Base-by-base conservation (phyloP, 768 basidiomycete species). In the Suillus discolor region DNA sequence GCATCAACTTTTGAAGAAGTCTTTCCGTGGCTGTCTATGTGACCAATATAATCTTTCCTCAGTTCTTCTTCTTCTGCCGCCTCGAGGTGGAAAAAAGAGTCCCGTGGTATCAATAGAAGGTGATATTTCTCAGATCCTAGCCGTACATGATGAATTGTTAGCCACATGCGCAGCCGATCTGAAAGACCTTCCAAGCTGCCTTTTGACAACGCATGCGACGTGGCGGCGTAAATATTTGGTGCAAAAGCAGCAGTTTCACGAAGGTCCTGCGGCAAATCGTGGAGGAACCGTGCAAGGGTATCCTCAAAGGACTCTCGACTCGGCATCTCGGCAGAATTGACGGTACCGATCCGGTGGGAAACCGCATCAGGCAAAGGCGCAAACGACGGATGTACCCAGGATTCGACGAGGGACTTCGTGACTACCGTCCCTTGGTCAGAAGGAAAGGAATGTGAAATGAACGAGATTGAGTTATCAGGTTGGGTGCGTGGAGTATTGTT, bases 311-410 rank as follows among this genome's bases (percentile, higher is more conserved):
- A 78, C 31, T 78, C 77, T 44, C 87, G 81, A 54, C 77, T 79
- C 5, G 90, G 89, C 83, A 90, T 86, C 70, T 89, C 88, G 47
- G 82, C 79, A 25, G 83, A 80, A 70, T 83, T 84, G 53, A 87
- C 79, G 31, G 78, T 79, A 57, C 74, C 76, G 71, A 96, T 82
- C 70, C 85, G 75, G 73, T 89, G 77, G 68, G 84, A 70, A 65
- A 92, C 80, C 67, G 77, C 73, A 57, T 85, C 79, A 4, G 89
- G 89, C 60, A 91, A 84, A 2, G 88, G 84, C 31, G 84, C 80
- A 70, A 90, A 90, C 12, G 82, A 75, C 4, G 83, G 80, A 68
- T 89, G 83, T 57, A 69, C 73, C 90, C 90, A 91, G 5, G 87
- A 85, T 68, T 88, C 84, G 62, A 87, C 72, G 59, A 77, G 78